phyloP scores from a whole-genome alignment of 2,329 filamentous ascomycete genomes.

The Ophiostoma perfectum region DNA sequence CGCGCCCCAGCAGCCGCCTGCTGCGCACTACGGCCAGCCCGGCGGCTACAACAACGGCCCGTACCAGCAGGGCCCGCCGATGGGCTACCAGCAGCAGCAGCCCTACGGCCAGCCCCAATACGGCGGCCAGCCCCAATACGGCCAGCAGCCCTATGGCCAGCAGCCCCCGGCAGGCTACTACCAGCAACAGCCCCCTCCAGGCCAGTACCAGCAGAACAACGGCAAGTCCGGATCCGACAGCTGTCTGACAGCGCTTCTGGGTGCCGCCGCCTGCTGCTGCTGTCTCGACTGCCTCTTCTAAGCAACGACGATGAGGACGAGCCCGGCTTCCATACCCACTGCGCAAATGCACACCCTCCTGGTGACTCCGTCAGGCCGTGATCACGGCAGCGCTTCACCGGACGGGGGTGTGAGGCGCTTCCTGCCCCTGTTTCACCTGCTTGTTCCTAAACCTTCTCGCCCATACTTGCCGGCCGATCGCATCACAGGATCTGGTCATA shows the following conservation, averaged over 20 bases:
- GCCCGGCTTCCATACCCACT: too few species aligned
- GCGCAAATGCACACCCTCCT: too few species aligned
- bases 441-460: too few species aligned
- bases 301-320: neutral
- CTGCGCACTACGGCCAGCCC: conserved; percentile 27
- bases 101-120: conserved; percentile 34
- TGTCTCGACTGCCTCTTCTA: conserved; percentile 55
- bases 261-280: conserved; percentile 52
- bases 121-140: conserved; percentile 32
- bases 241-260: conserved; percentile 44
- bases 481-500: neutral
- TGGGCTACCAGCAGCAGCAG: conserved; percentile 42
- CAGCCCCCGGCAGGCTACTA: conserved; percentile 31
- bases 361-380: too few species aligned
- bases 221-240: conserved; percentile 27
- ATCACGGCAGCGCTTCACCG: too few species aligned
- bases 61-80: conserved; percentile 40
- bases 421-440: too few species aligned
- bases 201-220: neutral
- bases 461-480: too few species aligned
- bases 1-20: conserved; percentile 30
- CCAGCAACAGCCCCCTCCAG: conserved; percentile 30
- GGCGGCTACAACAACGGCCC: conserved; percentile 15
- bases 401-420: too few species aligned
- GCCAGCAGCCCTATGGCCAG: conserved; percentile 35